phyloP scores from a whole-genome alignment of 129 eudicot genomes.

The Flaveria sonorensis region DNA sequence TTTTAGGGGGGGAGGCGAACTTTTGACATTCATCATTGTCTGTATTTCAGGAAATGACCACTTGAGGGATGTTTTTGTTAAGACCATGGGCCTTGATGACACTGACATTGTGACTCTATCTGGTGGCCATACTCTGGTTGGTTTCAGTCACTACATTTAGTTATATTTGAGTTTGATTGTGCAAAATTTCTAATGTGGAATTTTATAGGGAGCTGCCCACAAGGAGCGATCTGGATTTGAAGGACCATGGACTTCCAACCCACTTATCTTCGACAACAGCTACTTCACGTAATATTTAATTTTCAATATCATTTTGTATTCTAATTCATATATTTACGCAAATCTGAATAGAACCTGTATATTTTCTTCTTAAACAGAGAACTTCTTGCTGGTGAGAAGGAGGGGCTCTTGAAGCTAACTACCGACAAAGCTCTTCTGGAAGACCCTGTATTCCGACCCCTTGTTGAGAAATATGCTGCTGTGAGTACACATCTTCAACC shows the following conservation, averaged over 20 bases:
- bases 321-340: background rate
- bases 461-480: constrained; percentile 74
- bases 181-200: background rate
- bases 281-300: constrained; percentile 63
- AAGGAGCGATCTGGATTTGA: constrained; percentile 87
- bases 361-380: constrained; percentile 43
- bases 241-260: constrained; percentile 82
- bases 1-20: too few relatives aligned
- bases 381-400: constrained; percentile 81
- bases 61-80: constrained; percentile 57
- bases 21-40: background rate
- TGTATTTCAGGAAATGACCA: constrained; percentile 58
- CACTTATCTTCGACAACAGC: constrained; percentile 76
- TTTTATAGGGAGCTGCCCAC: constrained; percentile 72
- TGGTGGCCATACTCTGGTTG: constrained; percentile 81
- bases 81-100: constrained; percentile 78
- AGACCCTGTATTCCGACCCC: constrained; percentile 73
- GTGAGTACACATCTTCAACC: constrained; percentile 41
- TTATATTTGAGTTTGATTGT: background rate
- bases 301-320: background rate
- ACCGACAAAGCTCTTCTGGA: constrained; percentile 71
- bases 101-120: constrained; percentile 80
- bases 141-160: background rate
- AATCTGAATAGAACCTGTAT: background rate
- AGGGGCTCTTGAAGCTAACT: constrained; percentile 76